Conservation (phyloP, 306 rosid species). For the Datisca glomerata region DNA sequence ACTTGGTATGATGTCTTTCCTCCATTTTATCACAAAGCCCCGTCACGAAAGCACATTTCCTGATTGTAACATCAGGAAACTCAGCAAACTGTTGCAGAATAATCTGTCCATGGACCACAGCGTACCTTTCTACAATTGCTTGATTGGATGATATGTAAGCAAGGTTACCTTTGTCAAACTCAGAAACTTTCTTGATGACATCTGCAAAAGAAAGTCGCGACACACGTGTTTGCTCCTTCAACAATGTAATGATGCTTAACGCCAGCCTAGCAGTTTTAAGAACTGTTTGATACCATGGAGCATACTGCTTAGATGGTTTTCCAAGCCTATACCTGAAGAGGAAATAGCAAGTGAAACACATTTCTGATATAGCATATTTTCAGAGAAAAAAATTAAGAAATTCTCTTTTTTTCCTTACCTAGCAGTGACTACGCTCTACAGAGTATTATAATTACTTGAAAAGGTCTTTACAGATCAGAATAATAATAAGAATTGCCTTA, state of each 20-base stretch:
- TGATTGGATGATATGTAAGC: conserved; percentile 68
- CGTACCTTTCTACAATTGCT: conserved; percentile 56
- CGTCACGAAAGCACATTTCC: conserved; percentile 59
- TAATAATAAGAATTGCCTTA: too few species aligned
- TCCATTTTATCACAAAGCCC: conserved; percentile 79
- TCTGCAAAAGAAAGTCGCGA: conserved; percentile 75
- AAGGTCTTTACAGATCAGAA: too few species aligned
- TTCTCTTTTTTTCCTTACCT: too few species aligned
- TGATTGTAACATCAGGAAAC: conserved; percentile 62
- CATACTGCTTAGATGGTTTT: conserved; percentile 84
- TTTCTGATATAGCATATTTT: not conserved
- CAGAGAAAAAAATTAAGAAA: too few species aligned
- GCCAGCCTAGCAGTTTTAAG: conserved; percentile 75
- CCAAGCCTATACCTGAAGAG: conserved; percentile 82
- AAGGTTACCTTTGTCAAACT: conserved; percentile 24
- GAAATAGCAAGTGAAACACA: conserved; percentile 2
- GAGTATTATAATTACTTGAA: too few species aligned
- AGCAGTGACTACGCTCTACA: too few species aligned
- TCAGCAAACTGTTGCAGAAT: conserved; percentile 77
- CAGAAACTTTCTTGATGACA: conserved; percentile 54
- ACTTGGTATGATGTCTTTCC: conserved; percentile 86
- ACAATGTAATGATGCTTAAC: conserved; percentile 55
- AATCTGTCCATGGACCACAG: conserved; percentile 91
- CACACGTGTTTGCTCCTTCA: conserved; percentile 79
- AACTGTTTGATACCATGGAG: conserved; percentile 78